Conservation (phyloP, 352 stramenopile genomes). For the Pythium plurisporium region DNA sequence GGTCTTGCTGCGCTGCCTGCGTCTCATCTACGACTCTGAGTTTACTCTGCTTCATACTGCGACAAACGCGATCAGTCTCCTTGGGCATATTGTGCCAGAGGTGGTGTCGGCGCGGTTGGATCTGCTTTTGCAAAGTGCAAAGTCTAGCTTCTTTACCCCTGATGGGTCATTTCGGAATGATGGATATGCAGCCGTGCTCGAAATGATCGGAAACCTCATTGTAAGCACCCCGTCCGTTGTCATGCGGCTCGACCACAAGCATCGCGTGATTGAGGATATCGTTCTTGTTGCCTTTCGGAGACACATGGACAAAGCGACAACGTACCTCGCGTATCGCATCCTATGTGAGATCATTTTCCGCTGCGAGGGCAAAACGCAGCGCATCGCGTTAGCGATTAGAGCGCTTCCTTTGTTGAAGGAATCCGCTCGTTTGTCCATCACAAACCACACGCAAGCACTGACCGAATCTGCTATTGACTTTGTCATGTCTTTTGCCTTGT, state of each 20-base stretch:
- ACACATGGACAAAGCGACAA: conserved; percentile 47
- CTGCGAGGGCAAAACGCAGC: conserved; percentile 31
- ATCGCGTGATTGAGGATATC: conserved; percentile 30
- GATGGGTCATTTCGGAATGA: conserved; percentile 65
- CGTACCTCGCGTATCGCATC: conserved; percentile 61
- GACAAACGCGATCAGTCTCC: conserved; percentile 49
- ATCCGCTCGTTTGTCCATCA: conserved; percentile 23
- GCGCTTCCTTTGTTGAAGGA: conserved; percentile 57
- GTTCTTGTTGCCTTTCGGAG: conserved; percentile 58
- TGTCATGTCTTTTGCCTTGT: conserved; percentile 70
- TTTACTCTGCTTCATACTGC: conserved; percentile 53
- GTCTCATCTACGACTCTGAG: conserved; percentile 55
- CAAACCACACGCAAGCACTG: conserved; percentile 32
- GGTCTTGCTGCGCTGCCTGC: conserved; percentile 36
- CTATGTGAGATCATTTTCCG: conserved; percentile 60
- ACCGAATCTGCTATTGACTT: conserved; percentile 73
- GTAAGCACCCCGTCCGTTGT: conserved; percentile 10
- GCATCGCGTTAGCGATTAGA: conserved; percentile 36
- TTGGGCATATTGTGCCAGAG: conserved; percentile 43
- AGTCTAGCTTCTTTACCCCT: conserved; percentile 39
- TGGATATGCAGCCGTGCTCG: conserved; percentile 52
- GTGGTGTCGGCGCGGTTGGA: conserved; percentile 38
- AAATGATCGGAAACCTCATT: conserved; percentile 51
- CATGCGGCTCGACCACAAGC: conserved; percentile 22
- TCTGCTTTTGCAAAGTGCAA: conserved; percentile 23